These are phyloP conservation scores for Lecanicillium sp. DNA, from an alignment of 2,329 filamentous ascomycete genomes.

Conservation along the genomic window DNA sequence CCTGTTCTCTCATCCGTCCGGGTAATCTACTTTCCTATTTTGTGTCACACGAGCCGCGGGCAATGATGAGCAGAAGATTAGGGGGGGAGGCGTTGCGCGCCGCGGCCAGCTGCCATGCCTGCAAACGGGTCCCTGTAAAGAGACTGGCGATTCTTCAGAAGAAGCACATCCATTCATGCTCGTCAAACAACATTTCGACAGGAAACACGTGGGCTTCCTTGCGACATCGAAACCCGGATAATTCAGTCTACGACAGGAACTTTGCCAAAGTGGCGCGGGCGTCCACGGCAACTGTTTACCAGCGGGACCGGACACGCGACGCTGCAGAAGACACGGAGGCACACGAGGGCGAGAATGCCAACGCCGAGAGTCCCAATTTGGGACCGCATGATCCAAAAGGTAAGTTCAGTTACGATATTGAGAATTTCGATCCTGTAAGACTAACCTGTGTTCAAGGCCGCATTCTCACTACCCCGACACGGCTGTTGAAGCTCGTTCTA, in stretches of 20 bases:
- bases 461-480: constrained; percentile 72
- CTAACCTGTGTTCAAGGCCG: constrained; percentile 46
- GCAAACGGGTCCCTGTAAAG: neutral
- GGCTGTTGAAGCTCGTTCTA: constrained; percentile 73
- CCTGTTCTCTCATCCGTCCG: neutral
- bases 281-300: constrained; percentile 8
- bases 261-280: constrained; percentile 7
- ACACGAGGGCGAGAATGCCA: constrained; percentile 12
- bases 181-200: neutral
- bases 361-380: too few relatives aligned
- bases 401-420: neutral
- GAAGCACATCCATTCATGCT: constrained; percentile 5
- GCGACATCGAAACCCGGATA: neutral
- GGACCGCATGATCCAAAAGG: constrained; percentile 22
- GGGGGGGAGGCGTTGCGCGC: constrained; percentile 9
- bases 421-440: neutral
- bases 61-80: constrained; percentile 2
- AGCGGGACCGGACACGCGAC: neutral
- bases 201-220: neutral
- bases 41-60: neutral
- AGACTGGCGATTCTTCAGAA: neutral
- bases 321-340: neutral
- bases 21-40: neutral
- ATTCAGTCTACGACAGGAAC: constrained; percentile 1
- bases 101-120: neutral